Conservation (phyloP, 2,329 filamentous ascomycete species). For the Biscogniauxia mediterranea region DNA sequence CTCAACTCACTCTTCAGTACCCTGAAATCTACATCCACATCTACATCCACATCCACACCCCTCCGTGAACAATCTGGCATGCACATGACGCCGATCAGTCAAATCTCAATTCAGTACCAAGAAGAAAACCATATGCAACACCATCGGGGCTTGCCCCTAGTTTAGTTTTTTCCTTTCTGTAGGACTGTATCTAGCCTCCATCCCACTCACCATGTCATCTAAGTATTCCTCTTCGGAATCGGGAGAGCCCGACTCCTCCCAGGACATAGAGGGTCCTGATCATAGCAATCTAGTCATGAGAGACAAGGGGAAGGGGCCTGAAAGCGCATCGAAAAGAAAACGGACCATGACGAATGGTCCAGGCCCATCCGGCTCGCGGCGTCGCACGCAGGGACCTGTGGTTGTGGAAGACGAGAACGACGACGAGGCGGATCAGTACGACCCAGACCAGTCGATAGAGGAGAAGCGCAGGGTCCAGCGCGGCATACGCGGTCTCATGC, state of each 20-base stretch:
- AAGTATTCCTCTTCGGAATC: constrained; percentile 18
- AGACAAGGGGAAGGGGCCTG: constrained; percentile 28
- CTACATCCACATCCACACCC: neutral
- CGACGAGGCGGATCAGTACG: constrained; percentile 54
- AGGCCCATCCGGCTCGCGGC: constrained; percentile 27
- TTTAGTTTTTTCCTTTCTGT: neutral
- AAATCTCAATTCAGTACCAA: neutral
- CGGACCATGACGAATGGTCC: constrained; percentile 29
- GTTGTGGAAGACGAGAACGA: constrained; percentile 14
- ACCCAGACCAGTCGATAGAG: constrained; percentile 78
- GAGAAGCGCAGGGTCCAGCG: constrained; percentile 71
- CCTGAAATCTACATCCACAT: constrained; percentile 1
- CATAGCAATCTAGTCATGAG: constrained; percentile 29
- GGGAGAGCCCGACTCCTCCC: constrained; percentile 21
- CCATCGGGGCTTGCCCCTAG: neutral
- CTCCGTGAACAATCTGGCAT: neutral
- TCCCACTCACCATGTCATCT: constrained; percentile 21
- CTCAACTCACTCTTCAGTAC: constrained; percentile 10
- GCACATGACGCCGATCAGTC: neutral
- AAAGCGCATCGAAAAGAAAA: constrained; percentile 31
- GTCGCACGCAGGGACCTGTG: constrained; percentile 30
- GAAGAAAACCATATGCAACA: neutral
- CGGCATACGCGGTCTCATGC: constrained; percentile 66
- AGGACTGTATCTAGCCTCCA: neutral
- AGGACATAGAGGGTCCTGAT: constrained; percentile 13